These are phyloP conservation scores for Apiotrichum akiyoshidainum DNA, from an alignment of 1,284 basidiomycete genomes.

Conservation along the genomic window DNA sequence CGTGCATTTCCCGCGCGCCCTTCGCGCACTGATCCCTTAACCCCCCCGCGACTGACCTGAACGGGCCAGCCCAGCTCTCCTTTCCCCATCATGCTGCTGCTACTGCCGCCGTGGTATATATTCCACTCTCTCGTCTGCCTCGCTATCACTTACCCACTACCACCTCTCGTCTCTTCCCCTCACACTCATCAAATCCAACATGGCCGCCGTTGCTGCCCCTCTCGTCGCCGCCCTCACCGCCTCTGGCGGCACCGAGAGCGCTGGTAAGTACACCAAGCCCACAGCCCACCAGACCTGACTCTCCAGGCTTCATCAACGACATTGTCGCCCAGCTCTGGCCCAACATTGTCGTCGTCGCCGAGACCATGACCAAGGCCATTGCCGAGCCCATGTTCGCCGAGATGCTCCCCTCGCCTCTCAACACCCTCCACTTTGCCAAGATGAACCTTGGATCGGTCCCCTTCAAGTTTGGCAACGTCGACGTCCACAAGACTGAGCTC, in stretches of 20 bases:
- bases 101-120: no score
- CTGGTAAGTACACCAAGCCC: not conserved
- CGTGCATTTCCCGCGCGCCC: no score
- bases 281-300: not conserved
- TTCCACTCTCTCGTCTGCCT: no score
- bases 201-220: not conserved
- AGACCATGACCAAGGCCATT: slow-evolving; percentile 17
- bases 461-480: slow-evolving; percentile 15
- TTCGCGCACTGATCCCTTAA: no score
- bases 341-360: slow-evolving; percentile 15
- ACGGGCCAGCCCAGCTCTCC: no score
- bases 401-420: slow-evolving; percentile 15
- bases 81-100: no score
- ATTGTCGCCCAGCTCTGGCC: slow-evolving; percentile 18
- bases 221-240: slow-evolving; percentile 13
- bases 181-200: no score
- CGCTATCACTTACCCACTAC: no score
- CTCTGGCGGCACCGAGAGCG: slow-evolving; percentile 17
- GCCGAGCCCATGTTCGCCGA: slow-evolving; percentile 20
- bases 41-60: no score
- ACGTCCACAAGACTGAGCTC: slow-evolving; percentile 12
- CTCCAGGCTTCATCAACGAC: slow-evolving; percentile 17
- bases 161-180: no score
- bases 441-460: slow-evolving; percentile 13
- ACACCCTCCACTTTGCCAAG: slow-evolving; percentile 19